Percentiles rank a stretch among this genome's conserved stretches.
phyloP scores from a whole-genome alignment of 371 early-diverging fungal species.

The Capniomyces stellatus region DNA sequence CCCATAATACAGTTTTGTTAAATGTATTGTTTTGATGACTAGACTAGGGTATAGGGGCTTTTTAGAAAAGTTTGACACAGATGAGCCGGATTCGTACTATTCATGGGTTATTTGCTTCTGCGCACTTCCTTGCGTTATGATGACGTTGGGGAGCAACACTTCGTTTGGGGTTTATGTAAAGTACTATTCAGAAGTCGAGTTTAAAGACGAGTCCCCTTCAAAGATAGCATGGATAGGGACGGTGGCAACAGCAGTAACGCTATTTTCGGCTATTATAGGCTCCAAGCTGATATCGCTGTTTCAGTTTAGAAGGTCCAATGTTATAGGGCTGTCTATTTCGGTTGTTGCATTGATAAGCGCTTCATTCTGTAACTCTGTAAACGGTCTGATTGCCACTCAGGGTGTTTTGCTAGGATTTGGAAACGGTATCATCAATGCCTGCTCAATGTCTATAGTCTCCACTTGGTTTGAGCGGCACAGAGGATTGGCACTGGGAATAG shows the following conservation, averaged over 20 bases:
- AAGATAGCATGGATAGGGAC: constrained; percentile 30
- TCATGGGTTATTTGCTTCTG: constrained; percentile 22
- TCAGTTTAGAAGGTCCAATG: constrained; percentile 23
- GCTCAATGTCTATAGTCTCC: constrained; percentile 31
- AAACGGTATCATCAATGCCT: constrained; percentile 33
- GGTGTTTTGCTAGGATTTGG: constrained; percentile 49
- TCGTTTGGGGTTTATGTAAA: constrained; percentile 28
- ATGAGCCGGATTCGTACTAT: constrained; percentile 25
- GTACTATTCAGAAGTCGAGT: constrained; percentile 23
- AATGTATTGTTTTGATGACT: no score
- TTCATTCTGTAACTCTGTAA: constrained; percentile 25
- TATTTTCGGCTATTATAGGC: constrained; percentile 24
- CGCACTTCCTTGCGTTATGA: constrained; percentile 19
- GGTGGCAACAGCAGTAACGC: constrained; percentile 19
- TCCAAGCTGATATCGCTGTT: constrained; percentile 21
- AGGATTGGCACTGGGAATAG: constrained; percentile 53
- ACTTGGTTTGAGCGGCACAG: constrained; percentile 56
- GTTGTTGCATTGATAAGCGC: constrained; percentile 23
- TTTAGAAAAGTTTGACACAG: no score
- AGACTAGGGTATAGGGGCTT: no score
- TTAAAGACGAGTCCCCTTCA: constrained; percentile 17
- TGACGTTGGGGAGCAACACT: constrained; percentile 27
- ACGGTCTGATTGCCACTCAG: constrained; percentile 48
- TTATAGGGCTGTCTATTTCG: constrained; percentile 24
- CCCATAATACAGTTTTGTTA: no score